Evolutionary conservation across 768 basidiomycete genomes (phyloP), one percentile per base, ranked within the genome.

Genomic region (Calocybe indica): DNA sequence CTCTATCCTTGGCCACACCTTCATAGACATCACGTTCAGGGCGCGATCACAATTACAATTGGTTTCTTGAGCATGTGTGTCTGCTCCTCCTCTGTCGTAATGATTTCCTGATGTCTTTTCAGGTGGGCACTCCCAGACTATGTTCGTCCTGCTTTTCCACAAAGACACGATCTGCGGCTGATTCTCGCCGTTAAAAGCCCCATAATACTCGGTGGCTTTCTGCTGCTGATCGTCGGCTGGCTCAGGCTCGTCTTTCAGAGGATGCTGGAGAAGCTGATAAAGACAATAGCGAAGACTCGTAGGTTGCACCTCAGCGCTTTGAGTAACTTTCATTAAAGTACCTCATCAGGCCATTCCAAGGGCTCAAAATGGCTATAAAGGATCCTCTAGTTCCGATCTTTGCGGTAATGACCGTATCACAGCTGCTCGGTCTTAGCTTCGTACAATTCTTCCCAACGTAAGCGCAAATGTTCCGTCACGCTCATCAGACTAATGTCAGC

Each of bases 221-320:
- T 9, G 57, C 69, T 0, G 61, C 65, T 7, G 75, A 84, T 49
- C 68, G 71, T 13, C 73, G 71, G 29, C 68, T 85, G n/a, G 83
- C 83, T 3, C 82, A 82, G 59, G 75, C 74, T 11, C 78, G 83
- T 10, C 74, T 85, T 11, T 78, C 82, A 0, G 83, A 85, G 55
- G 82, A 85, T 56, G 79, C 76, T 7, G 81, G 82, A 1, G 82
- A 83, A 63, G 82, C 82, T 0, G 83, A 85, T 53, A 62, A 73
- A 54, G 83, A 85, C 52, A 74, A 73, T n/a, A 58, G 58, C 0
- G 63, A 71, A 30, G 81, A 79, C 46, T 78, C 82, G 83, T 83
- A 57, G 35, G 79, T 66, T 22, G 15, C 15, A 38, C 10, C 14
- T 37, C 37, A 30, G 31, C 13, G n/a, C 29, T 5, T 14, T 8